Evolutionary conservation across 2,329 filamentous ascomycete genomes (phyloP).

Genomic region (Huntiella bhutanensis): DNA sequence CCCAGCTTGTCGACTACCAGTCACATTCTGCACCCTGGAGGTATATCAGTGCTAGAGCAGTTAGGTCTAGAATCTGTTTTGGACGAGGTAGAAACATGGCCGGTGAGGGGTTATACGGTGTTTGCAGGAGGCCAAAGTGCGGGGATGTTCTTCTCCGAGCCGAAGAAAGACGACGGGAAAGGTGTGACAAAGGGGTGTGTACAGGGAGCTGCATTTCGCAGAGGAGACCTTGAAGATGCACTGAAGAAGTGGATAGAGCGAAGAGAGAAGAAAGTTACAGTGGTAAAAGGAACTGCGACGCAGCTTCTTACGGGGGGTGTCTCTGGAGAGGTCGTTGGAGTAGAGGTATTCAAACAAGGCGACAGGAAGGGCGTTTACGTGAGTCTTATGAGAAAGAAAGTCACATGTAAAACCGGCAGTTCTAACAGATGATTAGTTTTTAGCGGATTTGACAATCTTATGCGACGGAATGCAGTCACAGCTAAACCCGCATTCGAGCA

Average conservation of each 20-base stretch:
- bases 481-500: background rate
- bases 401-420: background rate
- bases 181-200: background rate
- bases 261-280: background rate
- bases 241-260: background rate
- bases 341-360: slow-evolving; percentile 3
- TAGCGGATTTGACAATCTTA: slow-evolving; percentile 9
- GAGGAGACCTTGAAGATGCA: background rate
- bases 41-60: slow-evolving; percentile 58
- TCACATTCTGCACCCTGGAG: slow-evolving; percentile 82
- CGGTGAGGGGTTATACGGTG: slow-evolving; percentile 8
- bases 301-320: slow-evolving; percentile 7
- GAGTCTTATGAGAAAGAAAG: background rate
- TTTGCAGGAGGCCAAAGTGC: background rate
- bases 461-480: slow-evolving; percentile 6
- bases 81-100: slow-evolving; percentile 46
- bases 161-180: background rate
- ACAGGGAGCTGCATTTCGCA: background rate
- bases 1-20: slow-evolving; percentile 90
- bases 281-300: slow-evolving; percentile 6
- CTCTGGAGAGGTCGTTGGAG: slow-evolving; percentile 7
- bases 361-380: slow-evolving; percentile 6
- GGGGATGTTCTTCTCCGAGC: slow-evolving; percentile 5
- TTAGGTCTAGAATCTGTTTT: slow-evolving; percentile 67
- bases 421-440: slow-evolving; percentile 3